Percentiles rank a stretch among this genome's conserved stretches.
Evolutionary conservation across 495 filamentous ascomycete species (phyloP).

Genomic region (Podospora australis): DNA sequence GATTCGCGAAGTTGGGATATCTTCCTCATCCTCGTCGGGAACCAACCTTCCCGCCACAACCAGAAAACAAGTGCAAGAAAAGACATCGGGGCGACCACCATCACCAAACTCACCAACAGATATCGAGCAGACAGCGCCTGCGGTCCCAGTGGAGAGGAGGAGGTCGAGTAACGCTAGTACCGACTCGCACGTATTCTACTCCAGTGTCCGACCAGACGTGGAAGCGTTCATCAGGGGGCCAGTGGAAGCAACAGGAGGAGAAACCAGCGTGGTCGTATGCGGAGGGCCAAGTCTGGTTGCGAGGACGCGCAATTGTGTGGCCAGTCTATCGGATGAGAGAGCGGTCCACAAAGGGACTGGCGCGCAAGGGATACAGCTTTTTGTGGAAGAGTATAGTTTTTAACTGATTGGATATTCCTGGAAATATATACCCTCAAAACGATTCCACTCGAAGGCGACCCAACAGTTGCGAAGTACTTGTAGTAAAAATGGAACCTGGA

Average conservation of each 20-base stretch:
- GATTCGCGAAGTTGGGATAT: not conserved
- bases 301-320: conserved; percentile 59
- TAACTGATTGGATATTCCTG: too few relatives aligned
- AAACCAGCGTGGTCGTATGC: conserved; percentile 78
- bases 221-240: conserved; percentile 38
- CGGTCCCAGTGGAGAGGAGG: conserved; percentile 17
- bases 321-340: conserved; percentile 70
- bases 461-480: too few relatives aligned
- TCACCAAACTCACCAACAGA: conserved; percentile 10
- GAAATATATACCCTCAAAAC: too few relatives aligned
- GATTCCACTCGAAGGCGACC: too few relatives aligned
- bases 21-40: conserved; percentile 14
- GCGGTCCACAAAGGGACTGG: conserved; percentile 88
- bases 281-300: conserved; percentile 63
- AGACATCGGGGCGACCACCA: conserved; percentile 3
- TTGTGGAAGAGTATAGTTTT: conserved; percentile 46
- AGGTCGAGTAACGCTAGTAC: conserved; percentile 25
- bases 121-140: conserved; percentile 18
- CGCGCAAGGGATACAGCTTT: conserved; percentile 62
- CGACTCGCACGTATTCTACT: conserved; percentile 37
- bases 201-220: conserved; percentile 36
- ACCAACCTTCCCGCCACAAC: conserved; percentile 5
- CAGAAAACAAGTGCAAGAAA: conserved; percentile 18
- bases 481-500: too few relatives aligned
- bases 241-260: conserved; percentile 70